Percentiles rank a stretch among this genome's conserved stretches.
Conservation (phyloP, 192 early-diverging fungal species). For the Gonapodya sp. region DNA sequence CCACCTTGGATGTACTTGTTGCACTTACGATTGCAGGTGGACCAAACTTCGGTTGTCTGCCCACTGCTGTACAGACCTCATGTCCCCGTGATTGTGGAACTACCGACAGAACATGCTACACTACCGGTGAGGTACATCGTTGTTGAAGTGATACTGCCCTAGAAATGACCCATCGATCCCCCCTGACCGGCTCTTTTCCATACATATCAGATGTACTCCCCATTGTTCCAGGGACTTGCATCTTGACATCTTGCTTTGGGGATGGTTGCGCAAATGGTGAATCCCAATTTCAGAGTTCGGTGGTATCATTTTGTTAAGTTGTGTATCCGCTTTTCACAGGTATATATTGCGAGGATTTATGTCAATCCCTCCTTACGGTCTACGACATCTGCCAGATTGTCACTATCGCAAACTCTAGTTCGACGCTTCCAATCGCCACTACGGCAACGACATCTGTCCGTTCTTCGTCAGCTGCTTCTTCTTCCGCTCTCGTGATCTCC, state of each 20-base stretch:
- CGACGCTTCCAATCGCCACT: background rate
- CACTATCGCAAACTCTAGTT: background rate
- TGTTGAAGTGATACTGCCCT: background rate
- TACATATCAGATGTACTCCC: background rate
- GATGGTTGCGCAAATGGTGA: background rate
- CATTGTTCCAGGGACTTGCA: background rate
- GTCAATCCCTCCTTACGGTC: background rate
- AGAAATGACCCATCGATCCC: background rate
- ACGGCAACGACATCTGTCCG: background rate
- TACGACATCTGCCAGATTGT: background rate
- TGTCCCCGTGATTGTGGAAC: background rate
- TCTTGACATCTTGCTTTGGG: background rate
- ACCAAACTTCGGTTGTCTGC: background rate
- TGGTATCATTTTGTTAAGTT: background rate
- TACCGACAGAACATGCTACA: background rate
- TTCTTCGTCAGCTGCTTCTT: background rate
- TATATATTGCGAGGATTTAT: background rate
- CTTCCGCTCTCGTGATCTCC: background rate
- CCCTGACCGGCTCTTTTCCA: too few relatives aligned
- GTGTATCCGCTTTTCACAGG: background rate
- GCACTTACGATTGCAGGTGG: slow-evolving; percentile 1
- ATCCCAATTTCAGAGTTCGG: background rate
- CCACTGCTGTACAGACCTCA: background rate
- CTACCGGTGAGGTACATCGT: background rate
- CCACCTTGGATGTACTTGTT: background rate